Base-by-base conservation (phyloP, 148 eudicot genomes). In the Talinum fruticosum region DNA sequence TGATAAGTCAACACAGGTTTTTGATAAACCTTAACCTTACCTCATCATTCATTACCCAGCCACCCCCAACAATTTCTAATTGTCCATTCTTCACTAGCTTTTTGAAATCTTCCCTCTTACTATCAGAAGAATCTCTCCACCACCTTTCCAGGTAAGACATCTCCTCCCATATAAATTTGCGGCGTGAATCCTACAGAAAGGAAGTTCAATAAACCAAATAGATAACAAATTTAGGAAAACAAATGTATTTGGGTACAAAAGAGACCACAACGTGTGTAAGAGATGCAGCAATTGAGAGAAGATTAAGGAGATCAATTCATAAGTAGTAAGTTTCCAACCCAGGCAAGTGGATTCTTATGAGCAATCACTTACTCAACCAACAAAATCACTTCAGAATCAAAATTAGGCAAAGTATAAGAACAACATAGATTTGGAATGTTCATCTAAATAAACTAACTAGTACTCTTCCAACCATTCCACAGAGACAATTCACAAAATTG, bases 1-100 rank as follows among this genome's bases (percentile, higher is more conserved):
- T 29, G 29, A 15, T 62, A n/a, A n/a, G n/a, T n/a, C n/a, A n/a
- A n/a, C n/a, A n/a, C n/a, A n/a, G n/a, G 28, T 62, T 5, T 10
- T 62, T 28, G 33, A 62, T 26, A 28, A 62, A 10, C 66, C 32
- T 2, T 35, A 37, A 57, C 45, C 44, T 79, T 87, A 96, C 99
- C 99, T 96, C 99, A 79, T 96, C 99, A 83, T 96, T 96, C 99
- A 96, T 96, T 83, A 96, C 99, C 99, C 99, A 96, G 45, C 99
- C 99, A 84, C 99, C 99, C 85, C 98, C 97, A 70, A 96, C 99
- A 83, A 96, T 91, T 85, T 96, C 99, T 68, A 96, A 76, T 80
- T 96, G 99, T 61, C 98, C 98, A 85, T 83, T 96, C 79, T 79
- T 82, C 84, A 96, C 89, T 72, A 96, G 83, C 64, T 85, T 87